These are phyloP conservation scores for Aspergillus tamarii DNA, from an alignment of 2,329 filamentous ascomycete species.

Conservation along the genomic window DNA sequence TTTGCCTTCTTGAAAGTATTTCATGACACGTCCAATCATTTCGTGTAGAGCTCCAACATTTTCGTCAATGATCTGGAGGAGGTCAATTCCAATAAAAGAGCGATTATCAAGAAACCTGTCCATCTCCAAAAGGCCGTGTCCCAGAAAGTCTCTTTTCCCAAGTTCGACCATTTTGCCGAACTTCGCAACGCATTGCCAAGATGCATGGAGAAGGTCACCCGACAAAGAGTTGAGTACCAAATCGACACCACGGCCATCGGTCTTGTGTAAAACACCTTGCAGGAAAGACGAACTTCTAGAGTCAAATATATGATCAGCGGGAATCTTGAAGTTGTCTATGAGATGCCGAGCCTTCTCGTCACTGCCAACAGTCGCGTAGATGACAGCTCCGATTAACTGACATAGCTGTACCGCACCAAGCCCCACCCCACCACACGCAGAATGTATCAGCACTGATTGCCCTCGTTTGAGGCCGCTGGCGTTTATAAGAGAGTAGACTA, in stretches of 20 bases:
- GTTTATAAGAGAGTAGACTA: conserved; percentile 26
- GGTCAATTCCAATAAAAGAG: conserved; percentile 27
- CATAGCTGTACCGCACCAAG: conserved; percentile 31
- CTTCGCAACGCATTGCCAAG: conserved; percentile 35
- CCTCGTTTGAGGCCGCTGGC: conserved; percentile 26
- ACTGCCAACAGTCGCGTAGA: conserved; percentile 30
- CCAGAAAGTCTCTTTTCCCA: conserved; percentile 31
- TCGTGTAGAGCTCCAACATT: conserved; percentile 11
- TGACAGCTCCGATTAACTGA: conserved; percentile 26
- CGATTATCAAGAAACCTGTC: conserved; percentile 26
- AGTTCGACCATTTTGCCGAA: conserved; percentile 35
- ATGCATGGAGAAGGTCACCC: conserved; percentile 31
- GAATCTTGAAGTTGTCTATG: conserved; percentile 22
- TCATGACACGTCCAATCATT: conserved; percentile 13
- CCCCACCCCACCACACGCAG: conserved; percentile 32
- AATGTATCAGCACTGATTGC: conserved; percentile 34
- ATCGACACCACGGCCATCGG: conserved; percentile 27
- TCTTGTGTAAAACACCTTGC: conserved; percentile 20
- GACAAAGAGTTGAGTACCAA: conserved; percentile 33
- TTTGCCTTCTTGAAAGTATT: conserved; percentile 7
- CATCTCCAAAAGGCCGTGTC: conserved; percentile 27
- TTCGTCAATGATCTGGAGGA: conserved; percentile 20
- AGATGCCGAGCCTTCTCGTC: conserved; percentile 28
- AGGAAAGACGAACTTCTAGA: conserved; percentile 26
- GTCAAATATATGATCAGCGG: conserved; percentile 27